These are phyloP conservation scores for Xylaria multiplex DNA, from an alignment of 2,329 filamentous ascomycete genomes.

Conservation along the genomic window DNA sequence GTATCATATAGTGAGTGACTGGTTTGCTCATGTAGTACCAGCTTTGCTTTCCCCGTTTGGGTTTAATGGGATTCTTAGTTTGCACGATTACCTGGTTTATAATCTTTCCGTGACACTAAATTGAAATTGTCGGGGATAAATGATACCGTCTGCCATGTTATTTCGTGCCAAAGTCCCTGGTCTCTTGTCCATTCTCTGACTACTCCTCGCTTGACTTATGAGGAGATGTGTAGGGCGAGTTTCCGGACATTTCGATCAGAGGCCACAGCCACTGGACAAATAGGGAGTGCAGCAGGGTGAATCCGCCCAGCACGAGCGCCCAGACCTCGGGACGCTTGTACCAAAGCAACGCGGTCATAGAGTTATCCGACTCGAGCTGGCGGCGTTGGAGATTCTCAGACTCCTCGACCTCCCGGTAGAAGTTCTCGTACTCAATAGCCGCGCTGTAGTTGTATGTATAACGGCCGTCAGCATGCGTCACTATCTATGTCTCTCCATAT, in stretches of 20 bases:
- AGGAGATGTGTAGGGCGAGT: neutral
- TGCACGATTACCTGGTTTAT: neutral
- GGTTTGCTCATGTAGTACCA: neutral
- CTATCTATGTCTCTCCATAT: neutral
- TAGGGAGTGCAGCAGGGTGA: constrained; percentile 12
- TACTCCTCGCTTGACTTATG: neutral
- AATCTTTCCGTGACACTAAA: neutral
- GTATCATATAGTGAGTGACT: neutral
- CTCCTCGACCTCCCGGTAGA: constrained; percentile 28
- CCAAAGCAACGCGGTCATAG: neutral
- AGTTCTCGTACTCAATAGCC: constrained; percentile 29
- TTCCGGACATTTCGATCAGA: neutral
- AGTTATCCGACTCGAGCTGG: no score
- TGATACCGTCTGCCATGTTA: neutral
- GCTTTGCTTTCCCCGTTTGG: neutral
- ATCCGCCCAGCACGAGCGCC: constrained; percentile 22
- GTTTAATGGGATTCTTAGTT: neutral
- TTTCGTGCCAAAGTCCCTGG: neutral
- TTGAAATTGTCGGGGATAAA: neutral
- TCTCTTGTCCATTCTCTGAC: neutral
- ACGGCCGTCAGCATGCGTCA: neutral
- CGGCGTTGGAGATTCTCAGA: constrained; percentile 6
- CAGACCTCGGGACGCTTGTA: constrained; percentile 25
- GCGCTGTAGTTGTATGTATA: constrained; percentile 14
- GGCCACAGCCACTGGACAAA: constrained; percentile 31